A percentile compares a stretch with the other conserved stretches of the same genome.
Conservation (phyloP, 2,329 filamentous ascomycete species). For the Exophiala spinifera region DNA sequence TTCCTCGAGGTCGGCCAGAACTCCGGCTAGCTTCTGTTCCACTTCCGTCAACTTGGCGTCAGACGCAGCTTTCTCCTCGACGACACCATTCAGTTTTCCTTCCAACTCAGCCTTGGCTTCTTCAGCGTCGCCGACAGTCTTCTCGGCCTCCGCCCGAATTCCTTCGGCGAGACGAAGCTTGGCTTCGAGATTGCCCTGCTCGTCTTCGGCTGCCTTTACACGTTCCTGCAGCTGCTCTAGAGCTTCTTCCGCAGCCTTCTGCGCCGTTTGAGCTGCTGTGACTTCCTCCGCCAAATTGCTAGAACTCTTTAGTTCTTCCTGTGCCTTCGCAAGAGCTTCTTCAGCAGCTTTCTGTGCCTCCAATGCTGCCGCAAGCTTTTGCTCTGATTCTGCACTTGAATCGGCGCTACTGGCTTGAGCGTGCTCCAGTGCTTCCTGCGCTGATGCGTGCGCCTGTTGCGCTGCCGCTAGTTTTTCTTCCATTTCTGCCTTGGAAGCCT, state of each 20-base stretch:
- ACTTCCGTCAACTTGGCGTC: conserved; percentile 6
- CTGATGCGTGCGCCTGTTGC: conserved; percentile 4
- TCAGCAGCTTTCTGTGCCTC: conserved; percentile 6
- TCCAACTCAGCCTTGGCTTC: conserved; percentile 7
- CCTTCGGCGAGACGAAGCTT: conserved; percentile 2
- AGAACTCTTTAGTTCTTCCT: background rate
- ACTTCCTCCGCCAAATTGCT: conserved; percentile 1
- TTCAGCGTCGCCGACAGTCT: conserved; percentile 4
- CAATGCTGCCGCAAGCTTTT: conserved; percentile 8
- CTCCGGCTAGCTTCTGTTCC: background rate
- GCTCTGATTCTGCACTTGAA: conserved; percentile 7
- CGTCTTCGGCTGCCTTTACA: conserved; percentile 4
- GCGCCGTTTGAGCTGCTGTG: background rate
- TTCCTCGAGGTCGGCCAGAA: conserved; percentile 2
- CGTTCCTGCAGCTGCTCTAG: conserved; percentile 7
- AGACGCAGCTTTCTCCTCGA: conserved; percentile 5
- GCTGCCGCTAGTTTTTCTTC: conserved; percentile 10
- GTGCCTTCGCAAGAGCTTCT: conserved; percentile 1
- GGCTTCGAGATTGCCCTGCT: conserved; percentile 4
- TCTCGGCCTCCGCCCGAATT: conserved; percentile 2
- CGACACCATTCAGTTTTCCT: conserved; percentile 9
- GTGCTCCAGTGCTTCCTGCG: conserved; percentile 8
- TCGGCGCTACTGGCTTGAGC: background rate
- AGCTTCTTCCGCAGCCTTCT: conserved; percentile 10
- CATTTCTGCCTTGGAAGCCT: background rate